A percentile compares a stretch with the other conserved stretches of the same genome.
These are phyloP conservation scores for Penicillium nordicum DNA, from an alignment of 2,329 filamentous ascomycete genomes.

Conservation along the genomic window DNA sequence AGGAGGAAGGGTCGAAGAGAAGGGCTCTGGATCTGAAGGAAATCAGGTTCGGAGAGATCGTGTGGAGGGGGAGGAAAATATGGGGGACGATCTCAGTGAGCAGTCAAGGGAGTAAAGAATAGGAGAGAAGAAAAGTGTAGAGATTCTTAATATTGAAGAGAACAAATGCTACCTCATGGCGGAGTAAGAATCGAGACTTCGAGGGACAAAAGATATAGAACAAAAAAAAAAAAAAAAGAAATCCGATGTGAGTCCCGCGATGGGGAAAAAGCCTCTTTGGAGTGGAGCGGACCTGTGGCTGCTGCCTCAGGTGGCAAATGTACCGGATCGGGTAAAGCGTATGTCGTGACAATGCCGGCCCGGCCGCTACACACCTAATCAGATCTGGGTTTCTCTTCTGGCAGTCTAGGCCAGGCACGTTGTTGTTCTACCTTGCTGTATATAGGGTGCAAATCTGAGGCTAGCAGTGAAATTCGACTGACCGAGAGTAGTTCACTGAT, in stretches of 20 bases:
- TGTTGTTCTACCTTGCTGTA: neutral
- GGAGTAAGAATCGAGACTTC: constrained; percentile 23
- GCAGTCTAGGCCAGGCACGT: neutral
- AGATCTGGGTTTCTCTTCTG: neutral
- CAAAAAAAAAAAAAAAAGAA: constrained; percentile 23
- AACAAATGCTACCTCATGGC: constrained; percentile 35
- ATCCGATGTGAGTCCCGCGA: constrained; percentile 35
- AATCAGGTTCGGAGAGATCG: constrained; percentile 20
- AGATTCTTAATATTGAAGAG: constrained; percentile 17
- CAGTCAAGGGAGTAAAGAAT: constrained; percentile 5
- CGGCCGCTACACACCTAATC: too few species aligned
- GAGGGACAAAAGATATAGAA: constrained; percentile 21
- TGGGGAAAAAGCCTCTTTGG: constrained; percentile 36
- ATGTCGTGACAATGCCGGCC: constrained; percentile 14
- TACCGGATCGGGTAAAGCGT: constrained; percentile 25
- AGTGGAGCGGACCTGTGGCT: constrained; percentile 32
- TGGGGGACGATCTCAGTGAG: constrained; percentile 29
- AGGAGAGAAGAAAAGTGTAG: neutral
- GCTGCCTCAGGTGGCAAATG: constrained; percentile 26
- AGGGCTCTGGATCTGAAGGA: constrained; percentile 22
- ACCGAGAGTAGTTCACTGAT: neutral
- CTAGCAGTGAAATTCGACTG: neutral
- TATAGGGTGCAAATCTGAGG: neutral
- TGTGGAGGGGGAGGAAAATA: constrained; percentile 27
- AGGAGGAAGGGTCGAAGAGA: constrained; percentile 14